A percentile compares a stretch with the other conserved stretches of the same genome.
Evolutionary conservation across 305 asterid genomes (phyloP).

Genomic region (Fraxinus latifolia): DNA sequence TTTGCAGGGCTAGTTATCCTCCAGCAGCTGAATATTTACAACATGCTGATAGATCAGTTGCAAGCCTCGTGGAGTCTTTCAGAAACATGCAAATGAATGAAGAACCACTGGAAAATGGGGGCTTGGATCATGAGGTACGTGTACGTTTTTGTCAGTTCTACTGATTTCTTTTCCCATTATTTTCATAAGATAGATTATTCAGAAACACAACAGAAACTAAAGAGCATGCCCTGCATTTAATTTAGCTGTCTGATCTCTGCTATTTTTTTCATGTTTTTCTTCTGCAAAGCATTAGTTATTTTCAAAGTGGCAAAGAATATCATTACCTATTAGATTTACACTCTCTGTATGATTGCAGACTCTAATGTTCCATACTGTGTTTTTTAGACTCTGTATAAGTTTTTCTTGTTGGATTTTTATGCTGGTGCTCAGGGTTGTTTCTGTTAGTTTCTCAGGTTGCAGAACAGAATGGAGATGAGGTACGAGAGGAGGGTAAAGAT

Average conservation of each 20-base stretch:
- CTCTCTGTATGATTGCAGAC: not conserved
- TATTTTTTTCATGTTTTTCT: not conserved
- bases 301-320: constrained; percentile 2
- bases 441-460: constrained; percentile 15
- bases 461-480: constrained; percentile 45
- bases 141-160: not conserved
- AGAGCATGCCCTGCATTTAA: not conserved
- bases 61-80: constrained; percentile 79
- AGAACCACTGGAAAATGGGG: constrained; percentile 27
- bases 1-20: constrained; percentile 41
- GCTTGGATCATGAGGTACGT: not conserved
- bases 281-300: not conserved
- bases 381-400: not conserved
- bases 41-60: constrained; percentile 64
- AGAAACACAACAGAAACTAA: not conserved
- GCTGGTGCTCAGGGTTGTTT: not conserved
- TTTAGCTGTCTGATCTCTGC: not conserved
- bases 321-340: not conserved
- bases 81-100: constrained; percentile 74
- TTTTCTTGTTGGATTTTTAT: constrained; percentile 14
- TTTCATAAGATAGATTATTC: not conserved
- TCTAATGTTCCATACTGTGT: not conserved
- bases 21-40: constrained; percentile 71
- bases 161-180: not conserved
- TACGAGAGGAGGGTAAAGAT: constrained; percentile 45